Percentiles rank a stretch among this genome's conserved stretches.
These are phyloP conservation scores for Mitragyna speciosa DNA, from an alignment of 257 asterid genomes.

Conservation along the genomic window DNA sequence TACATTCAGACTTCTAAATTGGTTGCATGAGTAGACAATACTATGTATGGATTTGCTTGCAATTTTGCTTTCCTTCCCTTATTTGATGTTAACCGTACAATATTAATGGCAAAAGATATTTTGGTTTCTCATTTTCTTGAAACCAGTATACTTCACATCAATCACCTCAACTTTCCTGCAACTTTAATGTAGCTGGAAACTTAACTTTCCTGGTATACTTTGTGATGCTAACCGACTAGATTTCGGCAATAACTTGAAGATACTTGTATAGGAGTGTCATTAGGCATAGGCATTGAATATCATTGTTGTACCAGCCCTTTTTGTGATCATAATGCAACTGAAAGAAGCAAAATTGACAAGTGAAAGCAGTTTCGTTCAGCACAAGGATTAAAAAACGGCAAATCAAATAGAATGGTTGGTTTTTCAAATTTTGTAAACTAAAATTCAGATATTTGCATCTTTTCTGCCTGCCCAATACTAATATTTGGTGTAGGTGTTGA, in stretches of 20 bases:
- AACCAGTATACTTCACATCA: slow-evolving; percentile 9
- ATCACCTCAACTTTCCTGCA: neutral
- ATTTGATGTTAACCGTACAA: neutral
- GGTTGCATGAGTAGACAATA: no score
- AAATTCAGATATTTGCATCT: no score
- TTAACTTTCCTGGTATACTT: neutral
- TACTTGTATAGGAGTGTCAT: neutral
- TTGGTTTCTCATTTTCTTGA: neutral
- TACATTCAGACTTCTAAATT: no score
- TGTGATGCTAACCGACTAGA: neutral
- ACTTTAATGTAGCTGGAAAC: neutral
- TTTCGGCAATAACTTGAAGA: neutral
- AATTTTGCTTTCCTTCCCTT: no score
- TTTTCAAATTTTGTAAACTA: no score
- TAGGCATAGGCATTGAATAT: neutral
- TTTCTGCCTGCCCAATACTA: no score
- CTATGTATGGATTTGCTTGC: no score
- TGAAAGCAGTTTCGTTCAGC: neutral
- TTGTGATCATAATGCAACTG: neutral
- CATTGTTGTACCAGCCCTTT: neutral
- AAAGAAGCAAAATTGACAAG: neutral
- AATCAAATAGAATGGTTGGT: neutral
- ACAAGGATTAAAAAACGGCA: no score
- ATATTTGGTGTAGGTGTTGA: no score
- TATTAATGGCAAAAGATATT: slow-evolving; percentile 1